phyloP scores from a whole-genome alignment of 108 stramenopile species.

The Nitzschia sp. region DNA sequence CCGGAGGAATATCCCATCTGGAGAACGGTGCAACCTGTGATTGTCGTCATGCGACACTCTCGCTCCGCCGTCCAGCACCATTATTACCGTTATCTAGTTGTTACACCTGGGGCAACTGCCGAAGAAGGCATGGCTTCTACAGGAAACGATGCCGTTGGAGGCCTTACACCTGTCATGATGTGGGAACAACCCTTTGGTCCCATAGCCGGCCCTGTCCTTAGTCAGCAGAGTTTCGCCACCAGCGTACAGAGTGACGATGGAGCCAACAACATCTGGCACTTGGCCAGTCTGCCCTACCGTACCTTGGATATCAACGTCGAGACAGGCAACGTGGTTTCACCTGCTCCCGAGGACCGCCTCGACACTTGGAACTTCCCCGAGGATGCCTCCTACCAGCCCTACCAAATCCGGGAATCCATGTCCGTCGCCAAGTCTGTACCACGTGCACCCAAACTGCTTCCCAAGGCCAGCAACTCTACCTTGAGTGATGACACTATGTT shows the following conservation, averaged over 20 bases:
- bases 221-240: conserved; percentile 8
- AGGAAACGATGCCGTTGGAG: conserved; percentile 42
- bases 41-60: conserved; percentile 53
- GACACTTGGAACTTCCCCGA: conserved; percentile 73
- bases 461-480: conserved; percentile 10
- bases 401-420: conserved; percentile 53
- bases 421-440: conserved; percentile 5
- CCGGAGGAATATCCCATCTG: conserved; percentile 88
- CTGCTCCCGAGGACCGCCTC: conserved; percentile 43
- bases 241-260: conserved; percentile 23
- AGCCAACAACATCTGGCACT: conserved; percentile 11
- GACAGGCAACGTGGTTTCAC: conserved; percentile 23
- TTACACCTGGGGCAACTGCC: conserved; percentile 67
- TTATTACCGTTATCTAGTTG: conserved; percentile 84
- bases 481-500: conserved; percentile 24
- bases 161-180: conserved; percentile 50
- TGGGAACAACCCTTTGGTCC: conserved; percentile 78
- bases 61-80: conserved; percentile 52
- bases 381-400: conserved; percentile 66
- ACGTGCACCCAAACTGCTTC: neutral
- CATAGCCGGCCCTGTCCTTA: conserved; percentile 11
- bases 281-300: conserved; percentile 62
- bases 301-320: conserved; percentile 60
- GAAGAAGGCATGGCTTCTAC: conserved; percentile 28
- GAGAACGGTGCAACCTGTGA: conserved; percentile 76